These are phyloP conservation scores for Herpetospermum pedunculosum DNA, from an alignment of 306 rosid species.

Conservation along the genomic window DNA sequence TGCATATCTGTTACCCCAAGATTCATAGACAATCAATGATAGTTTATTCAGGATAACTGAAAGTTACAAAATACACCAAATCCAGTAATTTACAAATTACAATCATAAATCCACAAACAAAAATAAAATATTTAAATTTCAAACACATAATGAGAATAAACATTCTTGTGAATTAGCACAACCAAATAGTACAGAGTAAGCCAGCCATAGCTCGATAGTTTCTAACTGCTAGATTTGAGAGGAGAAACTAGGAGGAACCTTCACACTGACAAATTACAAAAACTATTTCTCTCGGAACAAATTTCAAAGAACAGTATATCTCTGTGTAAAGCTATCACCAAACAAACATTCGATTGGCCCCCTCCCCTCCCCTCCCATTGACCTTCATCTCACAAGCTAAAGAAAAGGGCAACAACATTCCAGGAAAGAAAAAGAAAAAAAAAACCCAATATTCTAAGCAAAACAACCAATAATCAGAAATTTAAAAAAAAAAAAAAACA, in stretches of 20 bases:
- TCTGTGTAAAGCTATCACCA: background rate
- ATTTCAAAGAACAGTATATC: background rate
- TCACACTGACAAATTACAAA: background rate
- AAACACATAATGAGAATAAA: background rate
- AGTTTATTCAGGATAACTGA: background rate
- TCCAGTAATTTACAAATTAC: background rate
- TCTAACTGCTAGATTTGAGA: background rate
- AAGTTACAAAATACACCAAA: background rate
- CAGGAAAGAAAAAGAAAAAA: background rate
- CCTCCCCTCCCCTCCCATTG: background rate
- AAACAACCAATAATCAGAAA: background rate
- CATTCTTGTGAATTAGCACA: background rate
- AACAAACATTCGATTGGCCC: background rate
- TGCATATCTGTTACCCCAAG: constrained; percentile 9
- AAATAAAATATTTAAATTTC: background rate
- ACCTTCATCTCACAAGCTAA: background rate
- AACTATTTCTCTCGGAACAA: background rate
- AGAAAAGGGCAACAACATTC: background rate
- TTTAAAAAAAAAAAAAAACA: background rate
- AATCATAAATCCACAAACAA: background rate
- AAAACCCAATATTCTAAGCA: background rate
- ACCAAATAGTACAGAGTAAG: background rate
- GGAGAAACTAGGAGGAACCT: background rate
- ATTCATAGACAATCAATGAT: background rate
- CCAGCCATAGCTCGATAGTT: background rate